A percentile compares a stretch with the other conserved stretches of the same genome.
Conservation (phyloP, 1,284 basidiomycete genomes). For the Ganoderma leucocontextum region DNA sequence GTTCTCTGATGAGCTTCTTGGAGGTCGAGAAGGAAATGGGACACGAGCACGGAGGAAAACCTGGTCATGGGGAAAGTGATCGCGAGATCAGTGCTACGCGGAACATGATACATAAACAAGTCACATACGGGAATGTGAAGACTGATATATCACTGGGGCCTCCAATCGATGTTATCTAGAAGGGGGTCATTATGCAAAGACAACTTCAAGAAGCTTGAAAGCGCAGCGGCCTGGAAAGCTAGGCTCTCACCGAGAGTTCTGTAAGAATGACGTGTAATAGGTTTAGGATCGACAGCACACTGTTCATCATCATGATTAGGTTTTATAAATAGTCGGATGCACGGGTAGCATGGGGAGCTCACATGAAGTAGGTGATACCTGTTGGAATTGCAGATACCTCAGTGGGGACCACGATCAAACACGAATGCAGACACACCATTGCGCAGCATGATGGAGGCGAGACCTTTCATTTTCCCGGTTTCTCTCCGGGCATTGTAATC, state of each 20-base stretch:
- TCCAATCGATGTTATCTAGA: background rate
- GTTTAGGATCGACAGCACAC: background rate
- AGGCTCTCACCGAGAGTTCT: background rate
- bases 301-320: background rate
- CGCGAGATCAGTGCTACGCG: too few species aligned
- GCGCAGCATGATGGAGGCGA: background rate
- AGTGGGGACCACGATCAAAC: background rate
- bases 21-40: background rate
- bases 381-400: background rate
- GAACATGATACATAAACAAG: background rate
- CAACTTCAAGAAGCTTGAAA: too few species aligned
- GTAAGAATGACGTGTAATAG: background rate
- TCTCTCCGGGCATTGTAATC: too few species aligned
- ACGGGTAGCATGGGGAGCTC: background rate
- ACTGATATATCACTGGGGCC: background rate
- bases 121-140: background rate
- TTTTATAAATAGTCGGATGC: background rate
- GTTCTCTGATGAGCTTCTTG: slow-evolving; percentile 5
- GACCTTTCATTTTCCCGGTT: background rate
- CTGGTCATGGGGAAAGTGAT: background rate
- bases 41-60: background rate
- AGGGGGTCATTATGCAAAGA: background rate
- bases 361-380: background rate
- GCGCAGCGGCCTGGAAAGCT: background rate
- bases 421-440: background rate